A percentile compares a stretch with the other conserved stretches of the same genome.
phyloP scores from a whole-genome alignment of 2,329 filamentous ascomycete species.

The Ciborinia camelliae region DNA sequence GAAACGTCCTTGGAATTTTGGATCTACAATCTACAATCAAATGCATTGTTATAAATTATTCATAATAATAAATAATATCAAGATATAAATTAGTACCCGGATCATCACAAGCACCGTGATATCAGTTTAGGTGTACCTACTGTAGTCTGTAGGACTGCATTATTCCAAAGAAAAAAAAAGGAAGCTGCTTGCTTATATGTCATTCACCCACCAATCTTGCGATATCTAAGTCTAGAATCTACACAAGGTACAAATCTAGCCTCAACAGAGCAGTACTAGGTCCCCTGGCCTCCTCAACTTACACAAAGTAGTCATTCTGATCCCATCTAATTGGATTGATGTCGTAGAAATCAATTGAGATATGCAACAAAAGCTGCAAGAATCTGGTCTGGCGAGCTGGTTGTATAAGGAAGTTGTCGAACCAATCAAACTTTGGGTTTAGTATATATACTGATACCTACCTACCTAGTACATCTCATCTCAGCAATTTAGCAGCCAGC shows the following conservation, averaged over 20 bases:
- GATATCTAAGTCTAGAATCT: neutral
- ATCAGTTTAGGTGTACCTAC: too few species aligned
- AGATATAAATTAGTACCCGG: neutral
- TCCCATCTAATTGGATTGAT: neutral
- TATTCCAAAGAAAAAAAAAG: too few species aligned
- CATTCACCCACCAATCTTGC: neutral
- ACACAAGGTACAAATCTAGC: neutral
- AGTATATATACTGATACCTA: too few species aligned
- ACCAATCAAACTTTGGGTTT: neutral
- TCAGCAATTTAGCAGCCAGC: neutral
- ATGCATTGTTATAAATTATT: too few species aligned
- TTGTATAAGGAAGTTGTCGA: neutral
- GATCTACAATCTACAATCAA: neutral
- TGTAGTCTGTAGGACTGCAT: neutral
- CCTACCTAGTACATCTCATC: neutral
- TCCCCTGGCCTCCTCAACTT: too few species aligned
- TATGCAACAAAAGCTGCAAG: slow-evolving; percentile 14
- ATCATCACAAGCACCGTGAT: too few species aligned
- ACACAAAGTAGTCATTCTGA: neutral
- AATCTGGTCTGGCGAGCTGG: neutral
- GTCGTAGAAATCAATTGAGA: neutral
- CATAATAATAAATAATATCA: neutral
- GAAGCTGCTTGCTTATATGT: neutral
- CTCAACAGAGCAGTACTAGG: neutral
- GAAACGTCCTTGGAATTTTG: neutral